Base-by-base conservation (phyloP, 2,329 filamentous ascomycete genomes). In the Hypoxylon sp. region DNA sequence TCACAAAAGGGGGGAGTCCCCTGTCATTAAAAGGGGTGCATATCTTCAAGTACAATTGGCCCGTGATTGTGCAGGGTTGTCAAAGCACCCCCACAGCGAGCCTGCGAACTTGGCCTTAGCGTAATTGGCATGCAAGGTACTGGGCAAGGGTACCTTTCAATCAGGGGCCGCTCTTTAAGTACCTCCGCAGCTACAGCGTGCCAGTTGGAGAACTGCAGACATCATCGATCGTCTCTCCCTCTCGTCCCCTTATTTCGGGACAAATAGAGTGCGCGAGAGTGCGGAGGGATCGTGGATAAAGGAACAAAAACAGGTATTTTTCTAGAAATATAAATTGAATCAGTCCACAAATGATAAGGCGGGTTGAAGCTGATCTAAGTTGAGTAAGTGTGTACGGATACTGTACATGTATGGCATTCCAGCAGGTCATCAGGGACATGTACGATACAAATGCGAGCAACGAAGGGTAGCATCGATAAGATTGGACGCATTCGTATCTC, bases 1-100 rank as follows among this genome's bases (percentile, higher is more conserved):
- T 63, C 61, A 61, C 58, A 27, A 46, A 51, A 55, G 38, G 53
- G 51, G 51, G 53, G 51, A 47, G 42, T 41, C 23, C 51, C 61
- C 50, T 59, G 37, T 48, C 55, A 45, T 18, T 54, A 24, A 53
- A 61, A 49, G 58, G 47, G 24, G 6, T 63, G 58, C 58, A 59
- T 62, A 48, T 59, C 60, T n/a, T n/a, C n/a, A n/a, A n/a, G n/a
- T n/a, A n/a, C 57, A 63, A 64, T 62, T 63, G 51, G 58, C 18
- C 57, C 48, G 61, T 61, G 58, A 63, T 61, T 51, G 55, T 48
- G 58, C 55, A 49, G 53, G 55, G 38, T 41, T 33, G 13, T n/a
- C 31, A 33, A 33, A 7, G 29, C 15, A 48, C 40, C 54, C 57
- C 50, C 50, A 56, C 46, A 46, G 47, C 31, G 24, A 57, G 54